phyloP scores from a whole-genome alignment of 192 early-diverging fungal genomes.

The Mortierella hygrophila region DNA sequence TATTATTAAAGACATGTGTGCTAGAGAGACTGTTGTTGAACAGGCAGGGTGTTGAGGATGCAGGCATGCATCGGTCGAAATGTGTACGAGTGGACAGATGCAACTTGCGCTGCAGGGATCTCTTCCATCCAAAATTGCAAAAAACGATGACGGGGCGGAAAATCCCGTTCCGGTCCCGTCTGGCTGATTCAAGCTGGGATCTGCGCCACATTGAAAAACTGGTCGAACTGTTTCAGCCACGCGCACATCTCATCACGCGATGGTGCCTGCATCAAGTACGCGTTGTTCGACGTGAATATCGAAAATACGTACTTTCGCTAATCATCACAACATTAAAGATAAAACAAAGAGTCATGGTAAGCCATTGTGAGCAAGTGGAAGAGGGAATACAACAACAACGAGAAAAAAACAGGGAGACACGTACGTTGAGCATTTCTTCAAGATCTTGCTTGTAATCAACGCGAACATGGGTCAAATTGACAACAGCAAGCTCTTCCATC shows the following conservation, averaged over 20 bases:
- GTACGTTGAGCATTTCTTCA: slow-evolving; percentile 71
- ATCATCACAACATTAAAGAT: slow-evolving; percentile 3
- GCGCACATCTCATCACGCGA: slow-evolving; percentile 72
- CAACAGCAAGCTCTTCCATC: slow-evolving; percentile 76
- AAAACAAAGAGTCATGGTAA: slow-evolving; percentile 1
- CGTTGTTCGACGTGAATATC: slow-evolving; percentile 74
- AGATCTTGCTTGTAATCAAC: slow-evolving; percentile 68
- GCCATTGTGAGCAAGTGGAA: neutral
- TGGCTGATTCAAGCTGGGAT: slow-evolving; percentile 16
- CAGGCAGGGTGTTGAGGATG: neutral
- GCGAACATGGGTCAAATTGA: slow-evolving; percentile 79
- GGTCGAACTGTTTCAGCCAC: slow-evolving; percentile 63
- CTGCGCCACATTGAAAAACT: slow-evolving; percentile 42
- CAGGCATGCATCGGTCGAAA: slow-evolving; percentile 2
- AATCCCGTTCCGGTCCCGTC: neutral
- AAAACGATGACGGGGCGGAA: slow-evolving; percentile 5
- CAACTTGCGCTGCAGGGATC: slow-evolving; percentile 8
- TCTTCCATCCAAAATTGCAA: neutral
- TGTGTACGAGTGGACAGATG: neutral
- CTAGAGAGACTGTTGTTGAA: neutral
- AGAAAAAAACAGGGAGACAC: slow-evolving; percentile 14
- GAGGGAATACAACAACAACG: neutral
- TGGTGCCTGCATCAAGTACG: slow-evolving; percentile 75
- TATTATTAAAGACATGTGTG: neutral
- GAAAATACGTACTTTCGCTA: slow-evolving; percentile 77